These are phyloP conservation scores for Smallanthus sonchifolius DNA, from an alignment of 129 eudicot species.

Conservation along the genomic window DNA sequence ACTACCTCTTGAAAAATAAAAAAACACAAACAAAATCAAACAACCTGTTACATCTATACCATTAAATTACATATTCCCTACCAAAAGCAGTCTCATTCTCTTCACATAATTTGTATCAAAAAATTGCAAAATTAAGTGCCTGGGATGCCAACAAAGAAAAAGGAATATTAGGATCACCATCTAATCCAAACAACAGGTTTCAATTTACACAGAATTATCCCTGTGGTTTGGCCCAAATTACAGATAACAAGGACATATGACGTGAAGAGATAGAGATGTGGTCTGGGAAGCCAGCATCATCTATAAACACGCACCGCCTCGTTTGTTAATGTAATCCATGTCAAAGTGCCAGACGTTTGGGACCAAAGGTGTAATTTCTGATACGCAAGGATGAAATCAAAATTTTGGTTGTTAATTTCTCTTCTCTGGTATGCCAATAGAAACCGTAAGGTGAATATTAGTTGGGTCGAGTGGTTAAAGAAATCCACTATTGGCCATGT, in stretches of 20 bases:
- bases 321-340: no score
- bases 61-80: slow-evolving; percentile 17
- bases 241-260: not conserved
- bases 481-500: no score
- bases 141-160: not conserved
- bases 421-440: no score
- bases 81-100: slow-evolving; percentile 20
- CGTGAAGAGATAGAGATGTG: no score
- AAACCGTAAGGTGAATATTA: no score
- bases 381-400: no score
- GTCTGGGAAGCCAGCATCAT: no score
- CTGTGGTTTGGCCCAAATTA: not conserved
- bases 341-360: no score
- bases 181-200: not conserved
- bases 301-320: no score
- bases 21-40: slow-evolving; percentile 20
- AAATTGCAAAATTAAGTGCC: slow-evolving; percentile 21
- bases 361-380: no score
- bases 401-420: no score
- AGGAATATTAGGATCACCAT: not conserved
- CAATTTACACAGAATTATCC: not conserved
- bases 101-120: slow-evolving; percentile 27
- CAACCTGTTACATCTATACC: slow-evolving; percentile 28
- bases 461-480: no score
- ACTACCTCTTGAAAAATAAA: slow-evolving; percentile 13